Percentiles rank a stretch among this genome's conserved stretches.
These are phyloP conservation scores for Xylaria sp. DNA, from an alignment of 2,329 filamentous ascomycete species.

Conservation along the genomic window DNA sequence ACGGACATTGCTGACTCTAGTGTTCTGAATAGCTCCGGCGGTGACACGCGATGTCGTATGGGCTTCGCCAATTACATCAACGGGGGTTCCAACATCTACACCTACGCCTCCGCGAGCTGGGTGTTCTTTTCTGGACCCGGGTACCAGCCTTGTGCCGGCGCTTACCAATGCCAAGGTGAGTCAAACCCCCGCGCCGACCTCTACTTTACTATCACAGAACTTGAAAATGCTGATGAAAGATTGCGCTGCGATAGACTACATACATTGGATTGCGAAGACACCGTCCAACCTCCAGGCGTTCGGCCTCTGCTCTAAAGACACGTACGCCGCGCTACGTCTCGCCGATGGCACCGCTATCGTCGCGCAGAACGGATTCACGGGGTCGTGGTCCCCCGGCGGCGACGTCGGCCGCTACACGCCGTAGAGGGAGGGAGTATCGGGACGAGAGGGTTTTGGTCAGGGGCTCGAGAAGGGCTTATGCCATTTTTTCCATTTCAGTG, in stretches of 20 bases:
- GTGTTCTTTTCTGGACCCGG: slow-evolving; percentile 56
- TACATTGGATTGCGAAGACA: slow-evolving; percentile 54
- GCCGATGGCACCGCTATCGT: slow-evolving; percentile 50
- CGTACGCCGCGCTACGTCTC: slow-evolving; percentile 50
- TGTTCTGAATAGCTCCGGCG: slow-evolving; percentile 28
- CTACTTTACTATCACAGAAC: neutral
- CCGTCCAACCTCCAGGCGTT: slow-evolving; percentile 55
- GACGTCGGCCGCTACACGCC: slow-evolving; percentile 53
- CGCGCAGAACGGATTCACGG: slow-evolving; percentile 49
- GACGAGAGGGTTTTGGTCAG: neutral
- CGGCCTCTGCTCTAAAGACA: slow-evolving; percentile 56
- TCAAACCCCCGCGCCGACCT: neutral
- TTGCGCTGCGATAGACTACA: slow-evolving; percentile 44
- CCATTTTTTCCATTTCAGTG: neutral
- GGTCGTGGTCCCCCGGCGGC: slow-evolving; percentile 50
- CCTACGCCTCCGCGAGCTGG: slow-evolving; percentile 56
- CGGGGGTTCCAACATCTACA: slow-evolving; percentile 54
- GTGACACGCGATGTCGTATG: slow-evolving; percentile 55
- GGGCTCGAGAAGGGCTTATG: neutral
- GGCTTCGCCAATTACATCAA: slow-evolving; percentile 55
- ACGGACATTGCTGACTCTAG: too few species aligned
- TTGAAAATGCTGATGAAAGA: neutral
- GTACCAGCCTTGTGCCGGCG: slow-evolving; percentile 50
- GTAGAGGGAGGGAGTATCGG: slow-evolving; percentile 7
- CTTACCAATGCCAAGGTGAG: slow-evolving; percentile 51